Evolutionary conservation across 192 early-diverging fungal species (phyloP).

Genomic region (Coemansia sp.): DNA sequence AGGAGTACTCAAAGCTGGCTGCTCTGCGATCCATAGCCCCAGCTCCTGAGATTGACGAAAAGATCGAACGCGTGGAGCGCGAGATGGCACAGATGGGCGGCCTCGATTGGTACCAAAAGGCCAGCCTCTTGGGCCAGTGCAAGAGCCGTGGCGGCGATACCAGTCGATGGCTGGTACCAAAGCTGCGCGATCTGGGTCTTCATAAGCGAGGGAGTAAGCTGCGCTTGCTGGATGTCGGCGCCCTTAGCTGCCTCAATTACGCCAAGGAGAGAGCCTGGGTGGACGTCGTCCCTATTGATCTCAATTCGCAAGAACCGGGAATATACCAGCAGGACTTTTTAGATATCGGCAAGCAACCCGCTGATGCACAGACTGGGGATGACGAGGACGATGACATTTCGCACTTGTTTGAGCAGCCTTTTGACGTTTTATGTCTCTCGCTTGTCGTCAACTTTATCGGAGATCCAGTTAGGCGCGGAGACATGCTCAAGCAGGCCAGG

Average conservation of each 20-base stretch:
- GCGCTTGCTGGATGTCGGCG: conserved; percentile 83
- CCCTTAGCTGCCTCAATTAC: conserved; percentile 79
- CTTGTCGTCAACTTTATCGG: conserved; percentile 92
- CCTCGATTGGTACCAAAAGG: conserved; percentile 86
- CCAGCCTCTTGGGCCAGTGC: conserved; percentile 79
- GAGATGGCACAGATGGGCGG: conserved; percentile 72
- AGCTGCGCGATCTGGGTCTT: conserved; percentile 52
- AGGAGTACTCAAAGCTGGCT: conserved; percentile 65
- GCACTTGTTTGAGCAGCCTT: conserved; percentile 44
- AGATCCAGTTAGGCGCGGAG: conserved; percentile 71
- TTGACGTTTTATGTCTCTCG: conserved; percentile 79
- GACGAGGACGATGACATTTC: conserved; percentile 34
- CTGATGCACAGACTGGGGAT: conserved; percentile 10
- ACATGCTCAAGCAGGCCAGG: conserved; percentile 64
- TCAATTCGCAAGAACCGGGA: conserved; percentile 78
- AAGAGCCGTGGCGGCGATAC: conserved; percentile 83
- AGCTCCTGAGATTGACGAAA: conserved; percentile 61
- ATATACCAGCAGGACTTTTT: conserved; percentile 87
- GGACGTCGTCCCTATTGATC: conserved; percentile 77
- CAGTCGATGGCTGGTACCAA: conserved; percentile 77
- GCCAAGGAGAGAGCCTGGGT: conserved; percentile 69
- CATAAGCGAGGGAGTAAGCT: conserved; percentile 27
- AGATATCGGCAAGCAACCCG: conserved; percentile 42
- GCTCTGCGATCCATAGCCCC: conserved; percentile 18
- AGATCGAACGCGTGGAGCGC: conserved; percentile 16